Conservation (phyloP, 208 protist species). For the Trypanosoma melophagium region DNA sequence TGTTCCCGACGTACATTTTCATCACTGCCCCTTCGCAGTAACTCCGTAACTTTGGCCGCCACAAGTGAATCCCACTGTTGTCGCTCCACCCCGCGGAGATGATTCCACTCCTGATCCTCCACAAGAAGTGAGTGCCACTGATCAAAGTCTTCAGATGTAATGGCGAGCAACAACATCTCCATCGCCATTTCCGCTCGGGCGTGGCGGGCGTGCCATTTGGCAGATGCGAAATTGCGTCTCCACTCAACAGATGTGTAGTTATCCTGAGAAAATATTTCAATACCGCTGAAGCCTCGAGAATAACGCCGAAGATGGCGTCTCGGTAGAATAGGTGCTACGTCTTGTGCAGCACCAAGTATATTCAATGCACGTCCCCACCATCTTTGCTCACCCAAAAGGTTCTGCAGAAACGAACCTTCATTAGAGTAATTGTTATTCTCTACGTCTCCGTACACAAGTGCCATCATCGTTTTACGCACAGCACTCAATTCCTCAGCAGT, state of each 20-base stretch:
- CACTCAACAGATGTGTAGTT: background rate
- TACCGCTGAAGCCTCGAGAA: too few relatives aligned
- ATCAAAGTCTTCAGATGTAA: constrained; percentile 21
- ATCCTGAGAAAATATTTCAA: background rate
- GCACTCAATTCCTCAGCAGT: constrained; percentile 7
- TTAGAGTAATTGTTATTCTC: background rate
- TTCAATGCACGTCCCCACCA: too few relatives aligned
- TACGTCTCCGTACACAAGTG: background rate
- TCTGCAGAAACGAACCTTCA: background rate
- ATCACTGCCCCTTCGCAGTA: background rate
- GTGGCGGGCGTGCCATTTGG: constrained; percentile 13
- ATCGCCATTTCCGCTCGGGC: background rate
- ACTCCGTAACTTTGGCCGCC: constrained; percentile 4
- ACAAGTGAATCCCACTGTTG: constrained; percentile 21
- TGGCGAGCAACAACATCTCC: constrained; percentile 17
- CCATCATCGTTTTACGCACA: background rate
- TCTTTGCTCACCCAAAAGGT: too few relatives aligned
- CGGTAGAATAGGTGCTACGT: too few relatives aligned
- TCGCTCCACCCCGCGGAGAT: background rate
- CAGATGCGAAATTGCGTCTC: constrained; percentile 3
- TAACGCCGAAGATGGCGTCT: too few relatives aligned
- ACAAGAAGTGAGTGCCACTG: constrained; percentile 19
- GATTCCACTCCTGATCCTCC: constrained; percentile 19
- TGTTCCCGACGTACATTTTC: background rate
- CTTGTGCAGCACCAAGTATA: too few relatives aligned